Percentiles rank a stretch among this genome's conserved stretches.
These are phyloP conservation scores for Penicillium decumbens DNA, from an alignment of 2,329 filamentous ascomycete genomes.

Conservation along the genomic window DNA sequence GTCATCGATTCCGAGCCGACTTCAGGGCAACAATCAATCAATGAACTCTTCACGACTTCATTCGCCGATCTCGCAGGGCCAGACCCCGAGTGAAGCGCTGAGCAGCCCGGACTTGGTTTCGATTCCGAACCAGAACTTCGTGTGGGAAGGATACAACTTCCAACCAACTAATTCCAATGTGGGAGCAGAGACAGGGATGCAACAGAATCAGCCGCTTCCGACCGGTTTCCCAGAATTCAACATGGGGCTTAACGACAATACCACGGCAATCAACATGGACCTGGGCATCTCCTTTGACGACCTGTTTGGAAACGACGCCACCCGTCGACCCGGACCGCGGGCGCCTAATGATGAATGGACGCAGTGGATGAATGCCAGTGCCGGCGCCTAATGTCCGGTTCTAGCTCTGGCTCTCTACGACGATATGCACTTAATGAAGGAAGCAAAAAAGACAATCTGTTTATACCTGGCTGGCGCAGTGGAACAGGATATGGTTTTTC, in stretches of 20 bases:
- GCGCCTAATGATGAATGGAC: slow-evolving; percentile 36
- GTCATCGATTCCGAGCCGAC: slow-evolving; percentile 27
- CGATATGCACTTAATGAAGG: slow-evolving; percentile 21
- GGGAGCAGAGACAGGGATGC: slow-evolving; percentile 15
- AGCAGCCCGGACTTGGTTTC: slow-evolving; percentile 42
- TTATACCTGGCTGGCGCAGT: slow-evolving; percentile 21
- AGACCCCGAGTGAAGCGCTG: slow-evolving; percentile 32
- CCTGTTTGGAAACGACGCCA: slow-evolving; percentile 37
- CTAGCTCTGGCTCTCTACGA: slow-evolving; percentile 15
- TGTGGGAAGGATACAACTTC: slow-evolving; percentile 40
- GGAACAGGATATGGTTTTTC: slow-evolving; percentile 5
- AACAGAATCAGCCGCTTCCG: slow-evolving; percentile 20
- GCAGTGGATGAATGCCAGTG: slow-evolving; percentile 37
- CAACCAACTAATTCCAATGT: slow-evolving; percentile 20
- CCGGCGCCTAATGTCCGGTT: slow-evolving; percentile 8
- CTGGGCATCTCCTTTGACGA: slow-evolving; percentile 39
- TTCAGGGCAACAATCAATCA: slow-evolving; percentile 22
- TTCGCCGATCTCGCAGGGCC: slow-evolving; percentile 32
- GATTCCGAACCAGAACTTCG: slow-evolving; percentile 40
- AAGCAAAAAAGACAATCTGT: slow-evolving; percentile 15
- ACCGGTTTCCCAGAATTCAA: slow-evolving; percentile 23
- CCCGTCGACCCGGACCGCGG: slow-evolving; percentile 22
- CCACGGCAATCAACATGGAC: slow-evolving; percentile 33
- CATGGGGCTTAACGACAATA: slow-evolving; percentile 27
- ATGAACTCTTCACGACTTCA: slow-evolving; percentile 28